phyloP scores from a whole-genome alignment of 2,329 filamentous ascomycete genomes.

The Sclerotinia spermophila region DNA sequence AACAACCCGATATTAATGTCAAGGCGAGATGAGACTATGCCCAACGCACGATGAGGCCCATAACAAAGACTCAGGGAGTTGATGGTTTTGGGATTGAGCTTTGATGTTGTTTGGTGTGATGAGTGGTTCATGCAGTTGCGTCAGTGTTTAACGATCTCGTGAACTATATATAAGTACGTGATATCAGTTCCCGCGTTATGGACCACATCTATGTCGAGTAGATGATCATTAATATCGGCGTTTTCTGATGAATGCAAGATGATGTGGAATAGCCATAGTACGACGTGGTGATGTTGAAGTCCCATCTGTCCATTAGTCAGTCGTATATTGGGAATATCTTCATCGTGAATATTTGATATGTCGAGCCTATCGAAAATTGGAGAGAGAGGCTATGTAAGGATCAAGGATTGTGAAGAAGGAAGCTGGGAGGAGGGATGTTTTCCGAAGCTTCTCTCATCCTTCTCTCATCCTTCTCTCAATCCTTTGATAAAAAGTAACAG shows the following conservation, averaged over 20 bases:
- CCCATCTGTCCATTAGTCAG: too few species aligned
- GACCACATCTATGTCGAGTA: neutral
- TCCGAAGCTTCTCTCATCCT: slow-evolving; percentile 1
- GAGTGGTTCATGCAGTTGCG: neutral
- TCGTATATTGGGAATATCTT: too few species aligned
- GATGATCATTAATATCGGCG: too few species aligned
- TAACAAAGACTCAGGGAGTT: neutral
- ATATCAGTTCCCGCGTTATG: too few species aligned
- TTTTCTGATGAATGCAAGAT: neutral
- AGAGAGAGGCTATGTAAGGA: neutral
- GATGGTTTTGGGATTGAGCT: neutral
- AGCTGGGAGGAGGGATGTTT: neutral
- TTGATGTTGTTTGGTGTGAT: neutral
- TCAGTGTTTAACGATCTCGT: neutral
- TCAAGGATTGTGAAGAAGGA: neutral
- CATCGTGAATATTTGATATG: neutral
- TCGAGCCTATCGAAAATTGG: neutral
- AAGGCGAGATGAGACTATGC: neutral
- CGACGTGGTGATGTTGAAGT: neutral
- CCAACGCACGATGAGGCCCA: neutral
- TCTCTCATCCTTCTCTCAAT: neutral
- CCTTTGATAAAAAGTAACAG: neutral
- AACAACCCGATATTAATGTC: neutral
- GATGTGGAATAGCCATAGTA: too few species aligned
- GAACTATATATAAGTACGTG: neutral